These are phyloP conservation scores for Cladosporium colombiae DNA, from an alignment of 2,329 filamentous ascomycete species.

Conservation along the genomic window DNA sequence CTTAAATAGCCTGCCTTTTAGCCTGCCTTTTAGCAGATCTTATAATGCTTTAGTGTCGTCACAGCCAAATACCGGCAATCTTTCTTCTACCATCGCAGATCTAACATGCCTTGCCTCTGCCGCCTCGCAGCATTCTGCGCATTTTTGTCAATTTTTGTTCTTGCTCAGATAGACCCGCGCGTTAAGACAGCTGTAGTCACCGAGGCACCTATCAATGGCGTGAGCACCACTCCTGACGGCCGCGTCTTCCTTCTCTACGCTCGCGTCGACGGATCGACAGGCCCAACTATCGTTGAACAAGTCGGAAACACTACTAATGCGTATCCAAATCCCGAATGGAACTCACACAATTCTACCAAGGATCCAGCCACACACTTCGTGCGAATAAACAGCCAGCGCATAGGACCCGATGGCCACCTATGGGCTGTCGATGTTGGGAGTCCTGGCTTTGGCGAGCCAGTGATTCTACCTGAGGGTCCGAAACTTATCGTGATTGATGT, in stretches of 20 bases:
- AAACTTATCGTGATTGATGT: constrained; percentile 41
- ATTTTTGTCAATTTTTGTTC: neutral
- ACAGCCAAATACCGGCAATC: neutral
- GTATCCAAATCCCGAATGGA: constrained; percentile 37
- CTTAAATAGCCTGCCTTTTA: too few species aligned
- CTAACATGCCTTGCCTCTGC: neutral
- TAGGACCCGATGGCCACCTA: constrained; percentile 38
- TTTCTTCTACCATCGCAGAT: too few species aligned
- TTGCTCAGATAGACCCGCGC: constrained; percentile 24
- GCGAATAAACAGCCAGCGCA: constrained; percentile 34
- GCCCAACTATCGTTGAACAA: constrained; percentile 35
- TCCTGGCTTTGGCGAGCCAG: constrained; percentile 31
- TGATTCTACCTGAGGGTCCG: constrained; percentile 34
- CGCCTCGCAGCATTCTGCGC: neutral
- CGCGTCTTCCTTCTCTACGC: constrained; percentile 36
- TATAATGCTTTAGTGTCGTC: neutral
- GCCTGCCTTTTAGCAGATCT: neutral
- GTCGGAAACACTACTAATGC: constrained; percentile 28
- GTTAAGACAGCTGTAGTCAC: constrained; percentile 26
- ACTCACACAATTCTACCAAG: constrained; percentile 33
- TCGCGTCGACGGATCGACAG: constrained; percentile 36
- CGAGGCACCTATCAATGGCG: constrained; percentile 29
- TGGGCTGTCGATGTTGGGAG: constrained; percentile 39
- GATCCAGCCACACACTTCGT: constrained; percentile 32
- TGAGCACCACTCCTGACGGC: constrained; percentile 34